phyloP scores from a whole-genome alignment of 2,329 filamentous ascomycete species.

The Fusarium verrucosum region DNA sequence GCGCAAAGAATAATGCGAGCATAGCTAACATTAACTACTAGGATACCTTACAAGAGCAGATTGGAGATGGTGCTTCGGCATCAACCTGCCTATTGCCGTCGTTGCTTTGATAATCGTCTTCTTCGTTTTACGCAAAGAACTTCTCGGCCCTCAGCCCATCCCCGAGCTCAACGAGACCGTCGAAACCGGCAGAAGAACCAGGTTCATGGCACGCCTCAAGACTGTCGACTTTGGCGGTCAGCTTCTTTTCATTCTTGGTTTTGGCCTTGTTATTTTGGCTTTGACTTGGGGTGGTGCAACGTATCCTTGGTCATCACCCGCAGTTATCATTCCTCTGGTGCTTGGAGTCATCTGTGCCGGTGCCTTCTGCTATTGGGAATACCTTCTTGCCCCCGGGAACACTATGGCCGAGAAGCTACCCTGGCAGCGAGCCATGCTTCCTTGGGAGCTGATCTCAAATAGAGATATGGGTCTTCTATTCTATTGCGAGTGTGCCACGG shows the following conservation, averaged over 20 bases:
- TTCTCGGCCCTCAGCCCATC: conserved; percentile 62
- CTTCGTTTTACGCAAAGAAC: conserved; percentile 65
- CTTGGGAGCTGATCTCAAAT: conserved; percentile 65
- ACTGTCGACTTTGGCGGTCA: conserved; percentile 67
- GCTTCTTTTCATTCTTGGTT: conserved; percentile 63
- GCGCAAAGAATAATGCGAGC: background rate
- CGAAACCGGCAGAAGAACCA: conserved; percentile 45
- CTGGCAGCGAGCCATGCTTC: conserved; percentile 69
- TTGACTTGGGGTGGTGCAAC: conserved; percentile 65
- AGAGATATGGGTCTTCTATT: conserved; percentile 70
- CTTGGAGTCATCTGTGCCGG: conserved; percentile 54
- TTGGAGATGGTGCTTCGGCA: conserved; percentile 75
- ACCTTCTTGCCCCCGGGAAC: conserved; percentile 61
- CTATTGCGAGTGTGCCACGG: conserved; percentile 68
- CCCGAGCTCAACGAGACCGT: conserved; percentile 56
- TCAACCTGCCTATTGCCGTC: conserved; percentile 66
- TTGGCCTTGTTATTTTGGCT: conserved; percentile 63
- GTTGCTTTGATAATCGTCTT: conserved; percentile 63
- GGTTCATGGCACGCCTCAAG: conserved; percentile 57
- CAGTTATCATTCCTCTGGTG: conserved; percentile 60
- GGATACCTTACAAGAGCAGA: conserved; percentile 61
- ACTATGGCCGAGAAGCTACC: conserved; percentile 59
- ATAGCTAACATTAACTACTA: conserved; percentile 20
- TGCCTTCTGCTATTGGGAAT: conserved; percentile 61
- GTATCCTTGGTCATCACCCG: conserved; percentile 60